Conservation (phyloP, 2,329 filamentous ascomycete genomes). For the Anthostomella pinea region DNA sequence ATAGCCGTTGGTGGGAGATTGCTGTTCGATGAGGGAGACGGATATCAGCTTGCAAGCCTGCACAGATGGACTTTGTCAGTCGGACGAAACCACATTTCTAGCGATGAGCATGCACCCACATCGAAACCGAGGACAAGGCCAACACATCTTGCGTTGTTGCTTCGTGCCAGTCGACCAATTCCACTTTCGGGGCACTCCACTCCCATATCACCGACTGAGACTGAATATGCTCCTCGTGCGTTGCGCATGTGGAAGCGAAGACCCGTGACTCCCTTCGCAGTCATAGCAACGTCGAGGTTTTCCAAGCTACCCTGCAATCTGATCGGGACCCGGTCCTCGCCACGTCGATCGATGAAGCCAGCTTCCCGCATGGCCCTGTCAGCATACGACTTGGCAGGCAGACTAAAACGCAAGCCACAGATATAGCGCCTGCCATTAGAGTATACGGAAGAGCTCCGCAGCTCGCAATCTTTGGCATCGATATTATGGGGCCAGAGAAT, state of each 20-base stretch:
- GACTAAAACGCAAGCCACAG: conserved; percentile 14
- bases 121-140: conserved; percentile 16
- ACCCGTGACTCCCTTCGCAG: conserved; percentile 10
- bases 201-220: conserved; percentile 10
- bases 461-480: background rate
- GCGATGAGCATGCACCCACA: conserved; percentile 4
- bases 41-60: conserved; percentile 19
- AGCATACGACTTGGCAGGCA: background rate
- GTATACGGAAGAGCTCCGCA: conserved; percentile 16
- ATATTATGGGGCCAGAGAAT: conserved; percentile 5
- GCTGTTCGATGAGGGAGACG: conserved; percentile 10
- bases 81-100: too few relatives aligned
- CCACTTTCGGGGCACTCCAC: conserved; percentile 8
- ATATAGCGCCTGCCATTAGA: conserved; percentile 13
- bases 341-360: conserved; percentile 10
- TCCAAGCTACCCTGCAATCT: conserved; percentile 4
- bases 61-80: too few relatives aligned
- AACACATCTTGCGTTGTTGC: background rate
- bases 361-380: too few relatives aligned
- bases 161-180: conserved; percentile 5
- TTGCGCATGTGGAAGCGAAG: conserved; percentile 12
- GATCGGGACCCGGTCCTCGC: conserved; percentile 9
- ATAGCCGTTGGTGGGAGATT: background rate
- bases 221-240: conserved; percentile 1
- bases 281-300: conserved; percentile 11